Evolutionary conservation across 73 alveolate genomes (phyloP).

Genomic region (Symbiodinium natans): DNA sequence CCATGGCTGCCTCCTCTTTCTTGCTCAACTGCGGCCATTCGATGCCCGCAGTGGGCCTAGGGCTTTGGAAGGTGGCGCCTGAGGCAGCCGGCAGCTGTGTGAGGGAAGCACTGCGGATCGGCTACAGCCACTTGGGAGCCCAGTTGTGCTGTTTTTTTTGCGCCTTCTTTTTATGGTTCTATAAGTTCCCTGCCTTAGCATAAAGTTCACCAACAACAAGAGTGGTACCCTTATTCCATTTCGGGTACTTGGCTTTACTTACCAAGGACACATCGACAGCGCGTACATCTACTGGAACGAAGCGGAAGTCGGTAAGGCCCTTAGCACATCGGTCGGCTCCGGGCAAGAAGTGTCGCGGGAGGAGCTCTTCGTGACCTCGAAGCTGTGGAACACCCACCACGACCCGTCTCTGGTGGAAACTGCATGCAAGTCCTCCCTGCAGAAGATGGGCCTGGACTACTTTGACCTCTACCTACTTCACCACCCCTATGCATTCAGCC

Average conservation of each 20-base stretch:
- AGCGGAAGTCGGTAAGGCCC: conserved; percentile 94
- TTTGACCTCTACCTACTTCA: conserved; percentile 96
- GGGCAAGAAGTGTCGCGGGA: conserved; percentile 93
- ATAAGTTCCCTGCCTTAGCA: too few species aligned
- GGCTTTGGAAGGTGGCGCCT: conserved; percentile 93
- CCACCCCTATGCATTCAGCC: conserved; percentile 94
- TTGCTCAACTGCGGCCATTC: conserved; percentile 42
- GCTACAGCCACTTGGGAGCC: conserved; percentile 94
- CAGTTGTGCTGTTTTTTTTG: too few species aligned
- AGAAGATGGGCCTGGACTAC: conserved; percentile 95
- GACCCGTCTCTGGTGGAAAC: conserved; percentile 95
- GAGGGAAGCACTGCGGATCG: conserved; percentile 7
- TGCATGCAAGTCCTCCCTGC: conserved; percentile 94
- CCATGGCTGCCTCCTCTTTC: background rate
- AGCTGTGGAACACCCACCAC: conserved; percentile 77
- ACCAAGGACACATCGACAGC: conserved; percentile 19
- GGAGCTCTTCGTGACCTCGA: conserved; percentile 95
- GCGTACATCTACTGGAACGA: conserved; percentile 44
- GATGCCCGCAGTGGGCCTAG: conserved; percentile 93
- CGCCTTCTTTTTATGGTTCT: too few species aligned
- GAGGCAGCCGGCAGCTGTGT: background rate
- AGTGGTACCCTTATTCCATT: too few species aligned
- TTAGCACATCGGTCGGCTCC: conserved; percentile 73
- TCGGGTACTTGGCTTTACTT: conserved; percentile 58
- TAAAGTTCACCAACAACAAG: too few species aligned